phyloP scores from a whole-genome alignment of 768 basidiomycete species.

The Dendrothele bispora region DNA sequence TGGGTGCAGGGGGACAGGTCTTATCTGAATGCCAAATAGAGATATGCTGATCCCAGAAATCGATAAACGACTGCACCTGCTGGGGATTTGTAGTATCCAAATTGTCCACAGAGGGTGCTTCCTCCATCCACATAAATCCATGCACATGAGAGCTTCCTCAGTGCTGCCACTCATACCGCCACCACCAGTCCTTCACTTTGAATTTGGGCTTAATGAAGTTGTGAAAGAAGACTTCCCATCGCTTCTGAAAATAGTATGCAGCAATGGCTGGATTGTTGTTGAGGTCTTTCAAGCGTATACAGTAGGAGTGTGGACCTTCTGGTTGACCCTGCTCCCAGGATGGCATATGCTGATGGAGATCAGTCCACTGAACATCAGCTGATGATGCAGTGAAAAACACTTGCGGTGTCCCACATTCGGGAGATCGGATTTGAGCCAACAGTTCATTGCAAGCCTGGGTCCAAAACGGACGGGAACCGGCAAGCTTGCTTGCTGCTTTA shows the following conservation, averaged over 20 bases:
- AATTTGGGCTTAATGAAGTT: too few species aligned
- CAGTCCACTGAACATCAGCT: conserved; percentile 30
- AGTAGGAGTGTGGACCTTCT: too few species aligned
- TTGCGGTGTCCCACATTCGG: conserved; percentile 21
- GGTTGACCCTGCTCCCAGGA: not conserved
- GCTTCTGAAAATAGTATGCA: conserved; percentile 3
- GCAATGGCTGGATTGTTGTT: conserved; percentile 6
- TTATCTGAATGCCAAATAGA: too few species aligned
- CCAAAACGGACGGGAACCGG: too few species aligned
- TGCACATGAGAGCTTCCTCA: too few species aligned
- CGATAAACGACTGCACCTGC: not conserved
- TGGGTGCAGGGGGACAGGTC: conserved; percentile 1
- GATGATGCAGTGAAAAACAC: conserved; percentile 25
- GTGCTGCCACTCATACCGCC: too few species aligned
- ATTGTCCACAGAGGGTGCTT: not conserved
- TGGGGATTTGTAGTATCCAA: not conserved
- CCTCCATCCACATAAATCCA: conserved; percentile 2
- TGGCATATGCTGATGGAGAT: conserved; percentile 23
- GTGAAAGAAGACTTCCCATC: too few species aligned
- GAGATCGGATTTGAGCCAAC: too few species aligned
- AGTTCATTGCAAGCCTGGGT: not conserved
- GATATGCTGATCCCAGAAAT: too few species aligned
- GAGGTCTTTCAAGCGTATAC: too few species aligned
- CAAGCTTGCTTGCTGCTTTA: too few species aligned
- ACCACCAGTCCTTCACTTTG: too few species aligned